Evolutionary conservation across 495 filamentous ascomycete genomes (phyloP).

Genomic region (Aspergillus asperescens): DNA sequence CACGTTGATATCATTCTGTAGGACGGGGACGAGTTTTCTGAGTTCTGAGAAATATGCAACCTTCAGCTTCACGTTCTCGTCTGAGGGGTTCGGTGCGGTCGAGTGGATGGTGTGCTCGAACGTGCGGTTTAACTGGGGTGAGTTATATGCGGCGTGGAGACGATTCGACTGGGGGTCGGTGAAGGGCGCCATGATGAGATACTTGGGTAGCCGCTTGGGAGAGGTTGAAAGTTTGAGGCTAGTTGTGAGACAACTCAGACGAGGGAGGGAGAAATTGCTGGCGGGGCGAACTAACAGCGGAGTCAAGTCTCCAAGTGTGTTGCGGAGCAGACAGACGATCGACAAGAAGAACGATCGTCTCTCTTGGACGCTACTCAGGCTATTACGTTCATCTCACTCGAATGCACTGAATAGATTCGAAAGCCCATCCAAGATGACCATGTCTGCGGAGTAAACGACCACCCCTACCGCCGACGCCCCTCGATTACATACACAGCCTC

Average conservation of each 20-base stretch:
- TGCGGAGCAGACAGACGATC: slow-evolving; percentile 14
- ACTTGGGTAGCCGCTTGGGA: background rate
- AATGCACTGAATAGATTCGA: background rate
- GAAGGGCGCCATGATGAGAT: background rate
- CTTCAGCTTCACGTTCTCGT: slow-evolving; percentile 44
- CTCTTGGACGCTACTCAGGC: background rate
- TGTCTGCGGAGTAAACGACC: background rate
- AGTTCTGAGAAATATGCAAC: slow-evolving; percentile 63
- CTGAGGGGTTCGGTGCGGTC: slow-evolving; percentile 30
- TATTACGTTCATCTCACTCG: background rate
- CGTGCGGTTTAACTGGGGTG: slow-evolving; percentile 41
- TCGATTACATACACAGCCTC: slow-evolving; percentile 15
- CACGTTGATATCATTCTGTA: slow-evolving; percentile 73
- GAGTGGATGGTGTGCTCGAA: slow-evolving; percentile 41
- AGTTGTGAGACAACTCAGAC: background rate
- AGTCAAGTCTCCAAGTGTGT: slow-evolving; percentile 6
- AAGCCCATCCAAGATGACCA: background rate
- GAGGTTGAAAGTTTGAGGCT: background rate
- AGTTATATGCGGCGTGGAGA: slow-evolving; percentile 55
- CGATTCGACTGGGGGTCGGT: background rate
- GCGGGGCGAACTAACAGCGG: slow-evolving; percentile 15
- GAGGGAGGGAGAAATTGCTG: background rate
- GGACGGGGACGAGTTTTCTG: slow-evolving; percentile 49
- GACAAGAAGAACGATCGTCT: slow-evolving; percentile 6
- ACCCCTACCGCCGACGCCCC: background rate